Conservation (phyloP, 2,329 filamentous ascomycete genomes). For the Calycina herbarum region DNA sequence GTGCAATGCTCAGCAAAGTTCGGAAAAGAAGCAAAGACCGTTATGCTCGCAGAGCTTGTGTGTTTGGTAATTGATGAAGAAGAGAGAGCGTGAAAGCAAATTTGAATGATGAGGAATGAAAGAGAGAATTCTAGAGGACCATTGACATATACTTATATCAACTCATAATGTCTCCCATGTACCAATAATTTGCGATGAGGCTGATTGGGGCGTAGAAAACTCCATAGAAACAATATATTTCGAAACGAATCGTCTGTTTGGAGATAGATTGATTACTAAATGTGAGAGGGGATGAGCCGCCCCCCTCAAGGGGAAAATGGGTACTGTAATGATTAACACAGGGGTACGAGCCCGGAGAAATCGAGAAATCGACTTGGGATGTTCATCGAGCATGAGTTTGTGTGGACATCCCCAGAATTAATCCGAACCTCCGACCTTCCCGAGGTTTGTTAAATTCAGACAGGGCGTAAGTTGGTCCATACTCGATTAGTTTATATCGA, state of each 20-base stretch:
- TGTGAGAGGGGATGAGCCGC: conserved; percentile 1
- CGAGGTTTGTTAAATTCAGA: not conserved
- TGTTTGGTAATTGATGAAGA: conserved; percentile 3
- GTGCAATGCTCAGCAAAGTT: conserved; percentile 13
- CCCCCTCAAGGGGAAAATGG: not conserved
- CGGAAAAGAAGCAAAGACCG: conserved; percentile 5
- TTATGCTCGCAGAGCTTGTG: conserved; percentile 12
- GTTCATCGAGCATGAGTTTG: not conserved
- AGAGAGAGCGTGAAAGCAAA: not conserved
- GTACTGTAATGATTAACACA: no score
- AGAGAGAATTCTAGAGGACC: not conserved
- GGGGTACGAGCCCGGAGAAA: no score
- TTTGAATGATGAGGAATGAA: conserved; percentile 4
- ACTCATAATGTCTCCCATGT: not conserved
- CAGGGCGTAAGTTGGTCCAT: not conserved
- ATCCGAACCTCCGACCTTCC: not conserved
- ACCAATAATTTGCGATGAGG: not conserved
- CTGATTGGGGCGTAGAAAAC: not conserved
- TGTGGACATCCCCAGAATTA: conserved; percentile 1
- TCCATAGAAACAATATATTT: conserved; percentile 14
- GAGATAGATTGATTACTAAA: conserved; percentile 4
- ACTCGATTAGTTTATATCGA: not conserved
- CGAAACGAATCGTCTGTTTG: conserved; percentile 1
- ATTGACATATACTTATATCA: conserved; percentile 5
- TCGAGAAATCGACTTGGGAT: not conserved